phyloP scores from a whole-genome alignment of 2,329 filamentous ascomycete genomes.

The Alternaria alternata region DNA sequence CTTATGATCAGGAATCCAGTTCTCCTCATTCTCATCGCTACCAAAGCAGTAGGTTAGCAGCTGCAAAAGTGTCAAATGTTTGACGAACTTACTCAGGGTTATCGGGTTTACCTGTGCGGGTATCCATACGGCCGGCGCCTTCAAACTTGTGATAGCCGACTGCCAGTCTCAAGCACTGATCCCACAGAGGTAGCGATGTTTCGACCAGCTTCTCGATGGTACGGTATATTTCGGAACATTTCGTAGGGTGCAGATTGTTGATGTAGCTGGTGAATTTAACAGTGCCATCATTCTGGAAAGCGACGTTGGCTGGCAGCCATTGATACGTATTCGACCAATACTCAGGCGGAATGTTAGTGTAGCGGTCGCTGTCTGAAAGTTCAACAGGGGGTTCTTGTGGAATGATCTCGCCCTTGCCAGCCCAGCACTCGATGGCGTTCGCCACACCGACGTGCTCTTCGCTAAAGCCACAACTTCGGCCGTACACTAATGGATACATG shows the following conservation, averaged over 20 bases:
- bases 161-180: constrained; percentile 25
- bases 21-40: constrained; percentile 24
- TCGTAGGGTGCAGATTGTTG: constrained; percentile 62
- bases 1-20: constrained; percentile 23
- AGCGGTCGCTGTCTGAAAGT: background rate
- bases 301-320: constrained; percentile 61
- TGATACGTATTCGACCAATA: constrained; percentile 48
- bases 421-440: constrained; percentile 37
- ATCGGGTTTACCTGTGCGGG: constrained; percentile 11
- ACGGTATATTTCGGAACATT: constrained; percentile 27
- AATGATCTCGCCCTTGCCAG: constrained; percentile 42
- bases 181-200: constrained; percentile 32
- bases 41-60: background rate
- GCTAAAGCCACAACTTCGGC: constrained; percentile 54
- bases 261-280: constrained; percentile 60
- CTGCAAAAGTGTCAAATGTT: background rate
- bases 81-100: constrained; percentile 4
- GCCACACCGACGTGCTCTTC: constrained; percentile 39
- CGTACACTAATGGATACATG: constrained; percentile 67
- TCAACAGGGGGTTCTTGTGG: background rate
- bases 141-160: background rate
- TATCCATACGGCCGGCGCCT: constrained; percentile 20
- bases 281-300: constrained; percentile 47
- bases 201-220: constrained; percentile 32
- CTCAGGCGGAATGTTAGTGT: constrained; percentile 16